Conservation (phyloP, 1,284 basidiomycete species). For the Kalmanozyma brasiliensis region DNA sequence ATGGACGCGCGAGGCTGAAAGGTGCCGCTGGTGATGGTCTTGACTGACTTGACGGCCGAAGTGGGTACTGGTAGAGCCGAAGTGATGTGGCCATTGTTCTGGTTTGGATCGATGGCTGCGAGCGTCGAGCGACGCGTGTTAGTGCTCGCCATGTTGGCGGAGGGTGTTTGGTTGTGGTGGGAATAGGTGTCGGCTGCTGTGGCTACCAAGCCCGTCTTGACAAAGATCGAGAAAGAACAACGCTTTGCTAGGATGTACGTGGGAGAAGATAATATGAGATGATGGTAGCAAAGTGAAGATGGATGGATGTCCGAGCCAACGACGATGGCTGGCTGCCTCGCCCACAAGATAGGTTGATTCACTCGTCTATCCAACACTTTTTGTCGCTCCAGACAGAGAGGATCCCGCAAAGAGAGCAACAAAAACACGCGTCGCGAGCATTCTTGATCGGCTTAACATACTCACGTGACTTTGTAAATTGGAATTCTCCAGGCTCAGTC, state of each 20-base stretch:
- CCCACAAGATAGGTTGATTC: slow-evolving; percentile 9
- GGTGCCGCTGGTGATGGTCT: slow-evolving; percentile 29
- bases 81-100: slow-evolving; percentile 45
- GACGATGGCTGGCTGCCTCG: too few relatives aligned
- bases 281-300: slow-evolving; percentile 1
- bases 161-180: background rate
- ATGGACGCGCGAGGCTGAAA: slow-evolving; percentile 48
- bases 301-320: slow-evolving; percentile 5
- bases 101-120: slow-evolving; percentile 57
- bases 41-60: slow-evolving; percentile 47
- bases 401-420: slow-evolving; percentile 5
- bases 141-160: slow-evolving; percentile 36
- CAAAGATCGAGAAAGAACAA: too few relatives aligned
- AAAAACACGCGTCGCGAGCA: slow-evolving; percentile 47
- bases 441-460: slow-evolving; percentile 16
- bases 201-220: background rate
- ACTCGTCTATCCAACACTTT: slow-evolving; percentile 10
- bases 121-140: slow-evolving; percentile 56
- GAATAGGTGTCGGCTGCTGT: slow-evolving; percentile 3
- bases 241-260: background rate
- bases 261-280: slow-evolving; percentile 9
- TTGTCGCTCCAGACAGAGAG: background rate
- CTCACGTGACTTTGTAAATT: slow-evolving; percentile 22
- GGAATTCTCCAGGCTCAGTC: background rate
- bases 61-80: slow-evolving; percentile 46